Evolutionary conservation across 164 flowering plant genomes (phyloP).

Genomic region (Vitis rotundifolia): DNA sequence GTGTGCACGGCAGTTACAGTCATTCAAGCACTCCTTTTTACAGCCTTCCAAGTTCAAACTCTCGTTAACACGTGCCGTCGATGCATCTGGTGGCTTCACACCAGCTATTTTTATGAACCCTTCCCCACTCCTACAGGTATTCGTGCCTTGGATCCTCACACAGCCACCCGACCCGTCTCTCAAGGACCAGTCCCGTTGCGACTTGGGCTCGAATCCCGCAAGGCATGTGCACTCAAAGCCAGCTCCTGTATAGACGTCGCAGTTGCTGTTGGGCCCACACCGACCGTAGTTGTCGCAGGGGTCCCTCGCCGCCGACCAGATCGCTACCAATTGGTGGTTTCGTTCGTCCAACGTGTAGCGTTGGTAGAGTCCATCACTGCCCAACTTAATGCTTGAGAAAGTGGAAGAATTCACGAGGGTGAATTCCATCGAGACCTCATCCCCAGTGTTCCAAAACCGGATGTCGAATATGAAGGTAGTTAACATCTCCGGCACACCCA

Average conservation of each 20-base stretch:
- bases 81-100: slow-evolving; percentile 40
- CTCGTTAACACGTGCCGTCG: slow-evolving; percentile 13
- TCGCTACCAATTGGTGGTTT: slow-evolving; percentile 15
- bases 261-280: slow-evolving; percentile 31
- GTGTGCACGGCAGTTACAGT: too few species aligned
- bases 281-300: slow-evolving; percentile 28
- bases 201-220: slow-evolving; percentile 42
- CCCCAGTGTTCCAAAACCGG: slow-evolving; percentile 11
- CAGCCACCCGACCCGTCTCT: slow-evolving; percentile 50
- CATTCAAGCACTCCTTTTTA: too few species aligned
- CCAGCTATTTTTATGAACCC: slow-evolving; percentile 34
- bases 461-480: slow-evolving; percentile 4
- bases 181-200: slow-evolving; percentile 27
- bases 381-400: slow-evolving; percentile 11
- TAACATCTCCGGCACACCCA: slow-evolving; percentile 32
- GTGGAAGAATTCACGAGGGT: neutral
- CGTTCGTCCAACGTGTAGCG: slow-evolving; percentile 17
- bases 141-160: slow-evolving; percentile 8
- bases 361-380: slow-evolving; percentile 14
- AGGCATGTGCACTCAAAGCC: slow-evolving; percentile 30
- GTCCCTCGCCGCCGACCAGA: slow-evolving; percentile 21
- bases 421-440: slow-evolving; percentile 13
- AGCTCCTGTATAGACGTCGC: slow-evolving; percentile 2
- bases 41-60: too few species aligned
- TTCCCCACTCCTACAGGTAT: slow-evolving; percentile 27